Evolutionary conservation across 345 rosid species (phyloP).

Genomic region (Sisymbrium irio): DNA sequence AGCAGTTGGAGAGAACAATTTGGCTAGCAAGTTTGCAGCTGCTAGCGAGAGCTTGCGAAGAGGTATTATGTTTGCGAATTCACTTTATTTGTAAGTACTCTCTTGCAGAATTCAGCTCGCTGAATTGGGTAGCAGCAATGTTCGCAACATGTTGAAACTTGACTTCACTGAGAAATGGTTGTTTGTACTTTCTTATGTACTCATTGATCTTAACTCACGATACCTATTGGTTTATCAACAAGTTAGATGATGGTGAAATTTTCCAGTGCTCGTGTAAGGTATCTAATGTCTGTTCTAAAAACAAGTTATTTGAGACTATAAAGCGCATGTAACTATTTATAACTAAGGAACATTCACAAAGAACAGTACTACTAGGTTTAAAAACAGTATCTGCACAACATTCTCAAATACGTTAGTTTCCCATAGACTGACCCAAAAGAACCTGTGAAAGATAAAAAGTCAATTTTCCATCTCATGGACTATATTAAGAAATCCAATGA

Average conservation of each 20-base stretch:
- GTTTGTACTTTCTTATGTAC: conserved; percentile 1
- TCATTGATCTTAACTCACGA: neutral
- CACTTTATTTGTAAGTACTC: conserved; percentile 55
- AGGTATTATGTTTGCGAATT: conserved; percentile 93
- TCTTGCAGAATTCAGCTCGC: conserved; percentile 7
- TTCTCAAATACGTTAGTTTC: conserved; percentile 40
- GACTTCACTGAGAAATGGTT: neutral
- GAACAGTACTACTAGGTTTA: too few species aligned
- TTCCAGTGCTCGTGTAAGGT: neutral
- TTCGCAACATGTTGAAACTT: neutral
- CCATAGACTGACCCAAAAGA: conserved; percentile 28
- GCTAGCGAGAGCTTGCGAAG: conserved; percentile 88
- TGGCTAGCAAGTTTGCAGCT: conserved; percentile 77
- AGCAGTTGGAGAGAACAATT: conserved; percentile 78
- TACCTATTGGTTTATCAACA: conserved; percentile 7
- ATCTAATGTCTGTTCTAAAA: neutral
- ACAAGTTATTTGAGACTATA: neutral
- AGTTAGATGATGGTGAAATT: conserved; percentile 3
- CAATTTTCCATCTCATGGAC: neutral
- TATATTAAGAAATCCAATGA: too few species aligned
- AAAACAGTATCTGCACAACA: conserved; percentile 42
- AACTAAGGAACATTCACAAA: too few species aligned
- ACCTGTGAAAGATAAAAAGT: conserved; percentile 34
- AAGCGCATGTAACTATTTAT: too few species aligned
- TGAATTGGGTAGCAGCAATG: neutral